Percentiles rank a stretch among this genome's conserved stretches.
These are phyloP conservation scores for Botrytis pseudocinerea DNA, from an alignment of 2,329 filamentous ascomycete species.

Conservation along the genomic window DNA sequence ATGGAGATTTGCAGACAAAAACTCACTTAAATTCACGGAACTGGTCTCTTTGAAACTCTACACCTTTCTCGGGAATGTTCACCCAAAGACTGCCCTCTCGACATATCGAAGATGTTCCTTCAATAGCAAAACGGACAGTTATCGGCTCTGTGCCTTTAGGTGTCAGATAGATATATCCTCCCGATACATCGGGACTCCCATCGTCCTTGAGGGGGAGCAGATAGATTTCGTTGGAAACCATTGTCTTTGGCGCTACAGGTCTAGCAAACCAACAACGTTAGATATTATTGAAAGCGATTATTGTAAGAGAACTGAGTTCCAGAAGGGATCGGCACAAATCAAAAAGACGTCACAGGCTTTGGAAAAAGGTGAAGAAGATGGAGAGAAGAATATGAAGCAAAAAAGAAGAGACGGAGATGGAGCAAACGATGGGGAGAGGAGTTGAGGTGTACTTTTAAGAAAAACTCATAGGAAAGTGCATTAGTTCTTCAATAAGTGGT, in stretches of 20 bases:
- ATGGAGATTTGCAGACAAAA: conserved; percentile 8
- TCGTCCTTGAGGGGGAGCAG: conserved; percentile 88
- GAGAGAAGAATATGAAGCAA: background rate
- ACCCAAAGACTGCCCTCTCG: conserved; percentile 94
- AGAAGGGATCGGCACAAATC: background rate
- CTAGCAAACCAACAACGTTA: conserved; percentile 8
- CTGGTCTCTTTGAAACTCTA: conserved; percentile 71
- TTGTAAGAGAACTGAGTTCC: background rate
- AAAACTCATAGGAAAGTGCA: conserved; percentile 5
- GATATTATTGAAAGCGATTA: conserved; percentile 1
- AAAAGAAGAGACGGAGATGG: background rate
- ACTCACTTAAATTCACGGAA: conserved; percentile 89
- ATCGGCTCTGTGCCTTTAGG: conserved; percentile 73
- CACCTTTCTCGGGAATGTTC: conserved; percentile 80
- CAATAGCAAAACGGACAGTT: conserved; percentile 82
- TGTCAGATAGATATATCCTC: conserved; percentile 89
- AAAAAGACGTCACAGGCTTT: background rate
- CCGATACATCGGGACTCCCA: conserved; percentile 84
- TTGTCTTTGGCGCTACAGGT: conserved; percentile 59
- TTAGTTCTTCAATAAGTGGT: background rate
- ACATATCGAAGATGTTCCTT: conserved; percentile 94
- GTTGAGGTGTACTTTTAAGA: background rate
- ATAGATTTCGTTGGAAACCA: conserved; percentile 74
- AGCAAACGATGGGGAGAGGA: background rate
- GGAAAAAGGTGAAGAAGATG: background rate